Evolutionary conservation across 2,329 filamentous ascomycete species (phyloP).

Genomic region (Penicillium olsonii): DNA sequence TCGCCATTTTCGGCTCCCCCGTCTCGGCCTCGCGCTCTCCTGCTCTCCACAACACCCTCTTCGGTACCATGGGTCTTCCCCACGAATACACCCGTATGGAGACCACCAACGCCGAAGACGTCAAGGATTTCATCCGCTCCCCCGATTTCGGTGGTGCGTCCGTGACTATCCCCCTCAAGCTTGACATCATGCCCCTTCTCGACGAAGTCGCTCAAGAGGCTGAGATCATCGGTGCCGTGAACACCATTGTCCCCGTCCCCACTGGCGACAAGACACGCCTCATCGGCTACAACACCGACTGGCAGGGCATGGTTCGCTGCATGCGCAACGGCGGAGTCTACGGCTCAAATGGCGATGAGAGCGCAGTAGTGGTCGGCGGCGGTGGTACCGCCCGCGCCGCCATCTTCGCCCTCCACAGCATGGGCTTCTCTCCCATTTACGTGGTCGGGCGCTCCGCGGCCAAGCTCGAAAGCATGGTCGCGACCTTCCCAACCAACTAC

Average conservation of each 20-base stretch:
- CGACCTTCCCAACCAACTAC: conserved; percentile 73
- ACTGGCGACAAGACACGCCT: conserved; percentile 56
- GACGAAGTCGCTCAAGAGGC: conserved; percentile 80
- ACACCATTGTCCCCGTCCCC: conserved; percentile 75
- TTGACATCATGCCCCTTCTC: conserved; percentile 78
- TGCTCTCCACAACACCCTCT: conserved; percentile 84
- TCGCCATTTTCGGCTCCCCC: conserved; percentile 86
- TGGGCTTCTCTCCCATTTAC: conserved; percentile 85
- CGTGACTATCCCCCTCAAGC: conserved; percentile 92
- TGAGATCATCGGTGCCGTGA: conserved; percentile 83
- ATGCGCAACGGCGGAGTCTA: conserved; percentile 69
- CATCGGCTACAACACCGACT: conserved; percentile 92
- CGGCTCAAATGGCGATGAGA: conserved; percentile 41
- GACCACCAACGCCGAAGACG: conserved; percentile 64
- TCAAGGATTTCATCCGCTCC: conserved; percentile 66
- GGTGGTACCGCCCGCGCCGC: conserved; percentile 91
- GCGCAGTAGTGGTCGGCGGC: conserved; percentile 82
- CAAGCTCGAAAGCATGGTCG: conserved; percentile 68
- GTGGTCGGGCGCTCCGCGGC: conserved; percentile 73
- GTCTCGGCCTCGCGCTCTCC: conserved; percentile 82
- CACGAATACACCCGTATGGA: conserved; percentile 78
- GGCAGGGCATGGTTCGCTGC: conserved; percentile 83
- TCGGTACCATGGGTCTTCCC: conserved; percentile 73
- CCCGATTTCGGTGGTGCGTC: conserved; percentile 87
- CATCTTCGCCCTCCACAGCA: conserved; percentile 80